Percentiles rank a stretch among this genome's conserved stretches.
Conservation (phyloP, 1,284 basidiomycete species). For the Ganoderma sp. region DNA sequence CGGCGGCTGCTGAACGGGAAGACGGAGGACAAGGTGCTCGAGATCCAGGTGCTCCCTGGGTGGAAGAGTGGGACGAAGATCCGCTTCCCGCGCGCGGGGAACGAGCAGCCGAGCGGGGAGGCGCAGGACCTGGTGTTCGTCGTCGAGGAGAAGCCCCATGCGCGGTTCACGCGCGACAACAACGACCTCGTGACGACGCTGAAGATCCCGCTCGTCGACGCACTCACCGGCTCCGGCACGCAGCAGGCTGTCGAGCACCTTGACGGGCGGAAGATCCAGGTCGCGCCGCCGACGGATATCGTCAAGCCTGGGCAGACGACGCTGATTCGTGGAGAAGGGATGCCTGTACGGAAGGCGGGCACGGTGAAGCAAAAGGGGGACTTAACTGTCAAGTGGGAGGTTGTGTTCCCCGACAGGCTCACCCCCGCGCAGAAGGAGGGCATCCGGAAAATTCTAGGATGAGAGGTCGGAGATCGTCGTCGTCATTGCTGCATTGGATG, state of each 20-base stretch:
- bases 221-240: constrained; percentile 64
- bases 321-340: constrained; percentile 78
- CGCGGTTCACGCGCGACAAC: constrained; percentile 76
- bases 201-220: constrained; percentile 82
- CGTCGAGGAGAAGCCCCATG: constrained; percentile 89
- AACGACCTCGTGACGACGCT: constrained; percentile 77
- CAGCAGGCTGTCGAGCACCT: constrained; percentile 69
- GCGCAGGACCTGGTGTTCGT: constrained; percentile 89
- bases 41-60: constrained; percentile 86
- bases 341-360: constrained; percentile 89
- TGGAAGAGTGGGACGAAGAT: constrained; percentile 93
- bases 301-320: constrained; percentile 84
- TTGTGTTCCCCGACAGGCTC: constrained; percentile 82
- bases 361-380: constrained; percentile 79
- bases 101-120: constrained; percentile 79
- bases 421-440: constrained; percentile 81
- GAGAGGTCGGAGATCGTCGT: constrained; percentile 9
- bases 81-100: constrained; percentile 86
- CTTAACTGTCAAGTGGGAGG: constrained; percentile 82
- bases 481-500: constrained; percentile 15
- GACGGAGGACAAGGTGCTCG: constrained; percentile 90
- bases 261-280: constrained; percentile 79
- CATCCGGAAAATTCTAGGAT: constrained; percentile 68
- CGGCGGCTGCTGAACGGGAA: constrained; percentile 74
- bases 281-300: constrained; percentile 70